These are phyloP conservation scores for Nemania sp. DNA, from an alignment of 2,329 filamentous ascomycete genomes.

Conservation along the genomic window DNA sequence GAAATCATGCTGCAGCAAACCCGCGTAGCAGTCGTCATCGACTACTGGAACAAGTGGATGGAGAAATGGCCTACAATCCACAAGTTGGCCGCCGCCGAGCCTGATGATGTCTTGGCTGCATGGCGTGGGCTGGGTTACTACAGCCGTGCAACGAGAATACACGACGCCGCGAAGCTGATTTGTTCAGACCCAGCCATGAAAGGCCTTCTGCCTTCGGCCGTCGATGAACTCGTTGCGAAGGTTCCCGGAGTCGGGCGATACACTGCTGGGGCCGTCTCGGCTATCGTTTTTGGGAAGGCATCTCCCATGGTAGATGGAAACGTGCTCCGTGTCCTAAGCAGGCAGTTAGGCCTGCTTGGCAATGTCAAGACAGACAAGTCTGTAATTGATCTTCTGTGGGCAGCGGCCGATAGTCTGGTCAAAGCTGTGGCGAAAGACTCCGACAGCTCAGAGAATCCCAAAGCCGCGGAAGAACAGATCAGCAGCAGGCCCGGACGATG, in stretches of 20 bases:
- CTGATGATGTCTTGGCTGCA: conserved; percentile 60
- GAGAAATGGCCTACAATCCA: conserved; percentile 62
- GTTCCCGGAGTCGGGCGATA: conserved; percentile 66
- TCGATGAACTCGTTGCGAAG: conserved; percentile 51
- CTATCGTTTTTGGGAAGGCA: conserved; percentile 64
- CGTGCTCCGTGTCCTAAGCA: conserved; percentile 62
- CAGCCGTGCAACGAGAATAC: conserved; percentile 64
- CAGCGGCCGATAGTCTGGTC: conserved; percentile 59
- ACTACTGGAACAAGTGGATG: conserved; percentile 68
- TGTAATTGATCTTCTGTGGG: conserved; percentile 60
- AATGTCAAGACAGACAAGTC: conserved; percentile 61
- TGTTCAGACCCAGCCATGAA: conserved; percentile 47
- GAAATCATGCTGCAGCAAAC: conserved; percentile 72
- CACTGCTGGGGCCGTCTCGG: conserved; percentile 65
- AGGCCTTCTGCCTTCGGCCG: conserved; percentile 55
- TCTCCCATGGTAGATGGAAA: conserved; percentile 68
- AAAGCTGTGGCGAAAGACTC: conserved; percentile 53
- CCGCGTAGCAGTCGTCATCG: conserved; percentile 63
- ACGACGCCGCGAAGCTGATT: conserved; percentile 59
- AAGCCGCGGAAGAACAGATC: conserved; percentile 20
- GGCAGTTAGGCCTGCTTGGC: conserved; percentile 61
- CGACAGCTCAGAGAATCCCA: conserved; percentile 23
- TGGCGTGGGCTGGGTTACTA: conserved; percentile 69
- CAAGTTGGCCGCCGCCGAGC: conserved; percentile 56
- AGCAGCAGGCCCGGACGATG: conserved; percentile 62